A percentile compares a stretch with the other conserved stretches of the same genome.
Evolutionary conservation across 2,329 filamentous ascomycete genomes (phyloP).

Genomic region (Calcarisporium arbuscula): DNA sequence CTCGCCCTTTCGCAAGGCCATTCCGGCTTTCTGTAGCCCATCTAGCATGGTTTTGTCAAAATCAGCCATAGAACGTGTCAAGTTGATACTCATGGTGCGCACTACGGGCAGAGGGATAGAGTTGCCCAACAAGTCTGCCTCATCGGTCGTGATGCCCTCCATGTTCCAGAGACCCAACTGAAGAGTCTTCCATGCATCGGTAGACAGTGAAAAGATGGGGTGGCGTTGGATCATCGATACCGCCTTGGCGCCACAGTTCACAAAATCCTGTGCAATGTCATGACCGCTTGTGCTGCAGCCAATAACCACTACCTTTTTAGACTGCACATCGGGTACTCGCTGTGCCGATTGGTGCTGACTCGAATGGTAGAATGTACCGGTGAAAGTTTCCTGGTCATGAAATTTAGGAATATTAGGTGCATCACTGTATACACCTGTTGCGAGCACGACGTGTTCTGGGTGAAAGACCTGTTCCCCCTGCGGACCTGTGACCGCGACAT

Average conservation of each 20-base stretch:
- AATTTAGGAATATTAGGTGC: too few species aligned
- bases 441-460: too few species aligned
- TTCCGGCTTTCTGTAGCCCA: conserved; percentile 39
- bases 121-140: conserved; percentile 41
- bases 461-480: too few species aligned
- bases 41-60: too few species aligned
- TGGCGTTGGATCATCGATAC: conserved; percentile 49
- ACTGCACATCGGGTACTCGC: conserved; percentile 12
- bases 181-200: conserved; percentile 31
- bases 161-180: conserved; percentile 30
- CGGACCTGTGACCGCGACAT: too few species aligned
- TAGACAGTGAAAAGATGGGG: conserved; percentile 42
- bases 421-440: too few species aligned
- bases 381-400: too few species aligned
- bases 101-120: conserved; percentile 34
- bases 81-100: conserved; percentile 32
- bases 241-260: conserved; percentile 36
- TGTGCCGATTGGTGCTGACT: too few species aligned
- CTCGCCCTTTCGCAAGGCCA: conserved; percentile 28
- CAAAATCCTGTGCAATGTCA: conserved; percentile 44
- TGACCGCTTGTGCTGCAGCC: conserved; percentile 43
- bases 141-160: conserved; percentile 37
- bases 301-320: conserved; percentile 40
- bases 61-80: conserved; percentile 34
- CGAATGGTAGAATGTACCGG: too few species aligned